Conservation (phyloP, 2,329 filamentous ascomycete genomes). For the Cladophialophora exuberans region DNA sequence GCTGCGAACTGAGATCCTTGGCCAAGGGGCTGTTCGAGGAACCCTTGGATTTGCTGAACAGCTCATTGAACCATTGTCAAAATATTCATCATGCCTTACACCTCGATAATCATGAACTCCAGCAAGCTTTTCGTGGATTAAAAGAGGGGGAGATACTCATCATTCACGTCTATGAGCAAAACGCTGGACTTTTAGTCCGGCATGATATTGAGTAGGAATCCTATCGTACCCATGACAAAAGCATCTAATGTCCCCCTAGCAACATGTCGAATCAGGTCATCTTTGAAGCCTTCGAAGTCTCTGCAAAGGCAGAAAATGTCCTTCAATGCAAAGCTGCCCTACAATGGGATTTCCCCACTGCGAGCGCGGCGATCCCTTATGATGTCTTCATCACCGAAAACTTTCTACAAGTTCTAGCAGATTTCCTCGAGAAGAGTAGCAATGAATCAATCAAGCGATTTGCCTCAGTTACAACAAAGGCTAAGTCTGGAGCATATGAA, state of each 20-base stretch:
- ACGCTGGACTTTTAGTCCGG: slow-evolving; percentile 52
- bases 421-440: slow-evolving; percentile 61
- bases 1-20: slow-evolving; percentile 27
- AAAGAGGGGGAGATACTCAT: slow-evolving; percentile 43
- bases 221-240: not conserved
- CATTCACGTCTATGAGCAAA: slow-evolving; percentile 53
- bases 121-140: slow-evolving; percentile 35
- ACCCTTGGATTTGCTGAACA: slow-evolving; percentile 8
- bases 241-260: slow-evolving; percentile 18
- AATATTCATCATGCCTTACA: slow-evolving; percentile 2
- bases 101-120: slow-evolving; percentile 11
- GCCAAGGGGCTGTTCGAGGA: not conserved
- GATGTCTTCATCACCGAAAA: slow-evolving; percentile 45
- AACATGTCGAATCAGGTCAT: slow-evolving; percentile 39
- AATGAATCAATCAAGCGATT: slow-evolving; percentile 58
- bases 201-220: slow-evolving; percentile 38
- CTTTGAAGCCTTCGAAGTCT: slow-evolving; percentile 66
- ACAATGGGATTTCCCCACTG: slow-evolving; percentile 63
- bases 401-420: slow-evolving; percentile 52
- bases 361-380: slow-evolving; percentile 52
- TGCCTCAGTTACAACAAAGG: slow-evolving; percentile 57
- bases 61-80: slow-evolving; percentile 12
- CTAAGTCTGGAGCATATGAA: slow-evolving; percentile 54
- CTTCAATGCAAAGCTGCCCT: slow-evolving; percentile 55
- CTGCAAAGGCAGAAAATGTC: slow-evolving; percentile 56